Conservation (phyloP, 768 basidiomycete species). For the Suillus subluteus region DNA sequence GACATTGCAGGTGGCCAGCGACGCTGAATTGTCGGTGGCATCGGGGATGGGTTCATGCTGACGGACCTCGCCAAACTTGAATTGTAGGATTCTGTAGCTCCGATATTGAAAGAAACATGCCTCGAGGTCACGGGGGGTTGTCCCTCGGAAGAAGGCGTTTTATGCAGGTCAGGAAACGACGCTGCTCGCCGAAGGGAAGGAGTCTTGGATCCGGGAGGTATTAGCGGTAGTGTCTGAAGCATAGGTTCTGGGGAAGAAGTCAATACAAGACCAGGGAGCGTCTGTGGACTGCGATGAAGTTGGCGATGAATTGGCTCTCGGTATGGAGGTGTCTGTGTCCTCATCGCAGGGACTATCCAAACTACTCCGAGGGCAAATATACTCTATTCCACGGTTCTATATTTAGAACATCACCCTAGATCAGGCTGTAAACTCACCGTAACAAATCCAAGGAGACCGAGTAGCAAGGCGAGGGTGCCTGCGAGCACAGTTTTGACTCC, state of each 20-base stretch:
- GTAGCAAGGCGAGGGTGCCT: constrained; percentile 26
- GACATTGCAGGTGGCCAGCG: constrained; percentile 13
- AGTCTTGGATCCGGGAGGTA: background rate
- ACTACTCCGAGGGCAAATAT: constrained; percentile 27
- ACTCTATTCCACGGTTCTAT: constrained; percentile 20
- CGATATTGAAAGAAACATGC: constrained; percentile 23
- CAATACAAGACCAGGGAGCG: background rate
- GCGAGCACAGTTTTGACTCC: constrained; percentile 19
- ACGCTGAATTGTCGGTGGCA: constrained; percentile 13
- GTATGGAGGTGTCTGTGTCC: constrained; percentile 19
- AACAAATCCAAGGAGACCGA: constrained; percentile 29
- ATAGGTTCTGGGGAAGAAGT: constrained; percentile 11
- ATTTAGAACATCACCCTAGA: background rate
- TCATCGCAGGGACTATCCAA: constrained; percentile 26
- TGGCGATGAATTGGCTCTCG: constrained; percentile 22
- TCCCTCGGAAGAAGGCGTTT: background rate
- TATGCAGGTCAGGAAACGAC: constrained; percentile 14
- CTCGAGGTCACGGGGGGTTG: constrained; percentile 17
- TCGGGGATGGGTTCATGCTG: background rate
- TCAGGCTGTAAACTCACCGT: constrained; percentile 20
- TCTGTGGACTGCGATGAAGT: constrained; percentile 9
- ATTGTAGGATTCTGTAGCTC: constrained; percentile 9
- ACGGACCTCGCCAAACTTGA: background rate
- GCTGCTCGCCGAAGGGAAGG: constrained; percentile 14
- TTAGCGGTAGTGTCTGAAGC: background rate